Evolutionary conservation across 768 basidiomycete species (phyloP), one percentile per base, ranked within the genome.

Genomic region (Leccinellum luteum): DNA sequence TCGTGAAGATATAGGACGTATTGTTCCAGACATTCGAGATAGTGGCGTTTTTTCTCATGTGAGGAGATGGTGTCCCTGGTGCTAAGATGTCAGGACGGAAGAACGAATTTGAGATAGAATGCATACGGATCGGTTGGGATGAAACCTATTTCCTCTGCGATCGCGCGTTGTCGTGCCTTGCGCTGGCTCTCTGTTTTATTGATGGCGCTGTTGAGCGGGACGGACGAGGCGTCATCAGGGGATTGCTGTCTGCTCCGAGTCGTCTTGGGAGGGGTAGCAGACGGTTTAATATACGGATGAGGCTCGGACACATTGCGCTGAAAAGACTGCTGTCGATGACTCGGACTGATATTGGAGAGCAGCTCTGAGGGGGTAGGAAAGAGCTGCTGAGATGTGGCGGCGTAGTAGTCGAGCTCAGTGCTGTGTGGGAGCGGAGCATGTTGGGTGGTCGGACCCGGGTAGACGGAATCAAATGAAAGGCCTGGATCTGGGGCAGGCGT

Each of bases 31-130:
- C 85, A 87, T 62, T 87, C 86, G 23, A 90, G 78, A 64, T 90
- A 89, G 63, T 85, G 79, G 3, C 88, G 74, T 63, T 89, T 89
- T 65, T 89, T 89, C 64, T 90, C 88, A 63, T 90, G 88, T 6
- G 87, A 88, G 3, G 88, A 85, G 55, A 90, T 89, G n/a, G 78
- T 78, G 51, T 89, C 88, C 1, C 86, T 87, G 54, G 14, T 14
- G 49, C 4, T 3, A 32, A 10, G 19, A 25, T 7, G 23, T 8
- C n/a, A 17, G 32, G 52, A 41, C 1, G 4, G 17, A 38, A n/a
- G 6, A 15, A 32, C 7, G n/a, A 14, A 28, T 43, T 43, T 21
- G 9, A 43, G 34, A 14, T 2, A 10, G 3, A 4, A 15, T 27
- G 44, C 84, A 55, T 63, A 86, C 86, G 84, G 85, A 65, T 87